Percentiles rank a stretch among this genome's conserved stretches.
Evolutionary conservation across 139 green algal species (phyloP).

Genomic region (Closterium sp.): DNA sequence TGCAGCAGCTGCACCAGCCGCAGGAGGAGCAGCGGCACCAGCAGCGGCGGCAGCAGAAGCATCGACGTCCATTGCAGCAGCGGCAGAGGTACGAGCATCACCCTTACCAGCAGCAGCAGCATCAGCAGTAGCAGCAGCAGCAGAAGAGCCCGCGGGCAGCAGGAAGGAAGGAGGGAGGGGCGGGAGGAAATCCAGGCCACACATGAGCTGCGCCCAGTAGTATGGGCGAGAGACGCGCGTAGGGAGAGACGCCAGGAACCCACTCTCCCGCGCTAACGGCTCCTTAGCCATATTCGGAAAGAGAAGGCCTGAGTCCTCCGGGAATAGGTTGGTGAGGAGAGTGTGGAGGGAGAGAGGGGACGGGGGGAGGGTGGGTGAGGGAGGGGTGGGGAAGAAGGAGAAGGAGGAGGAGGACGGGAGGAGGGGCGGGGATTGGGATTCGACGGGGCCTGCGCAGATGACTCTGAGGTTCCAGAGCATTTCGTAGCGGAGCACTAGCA

Average conservation of each 20-base stretch:
- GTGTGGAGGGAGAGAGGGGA: neutral
- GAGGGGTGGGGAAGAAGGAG: neutral
- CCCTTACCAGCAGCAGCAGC: neutral
- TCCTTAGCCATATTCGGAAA: neutral
- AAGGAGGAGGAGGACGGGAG: neutral
- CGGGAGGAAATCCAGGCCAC: neutral
- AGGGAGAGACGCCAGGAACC: neutral
- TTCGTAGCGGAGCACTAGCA: neutral
- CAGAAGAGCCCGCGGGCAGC: neutral
- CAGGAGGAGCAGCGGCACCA: neutral
- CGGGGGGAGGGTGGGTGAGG: neutral
- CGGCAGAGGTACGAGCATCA: neutral
- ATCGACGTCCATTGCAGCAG: neutral
- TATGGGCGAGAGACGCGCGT: neutral
- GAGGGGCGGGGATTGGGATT: neutral
- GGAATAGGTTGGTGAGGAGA: neutral
- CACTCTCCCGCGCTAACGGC: neutral
- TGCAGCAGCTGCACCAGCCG: neutral
- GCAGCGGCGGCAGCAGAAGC: neutral
- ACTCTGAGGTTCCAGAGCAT: neutral
- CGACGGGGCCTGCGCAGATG: neutral
- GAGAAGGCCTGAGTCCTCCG: neutral
- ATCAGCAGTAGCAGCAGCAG: neutral
- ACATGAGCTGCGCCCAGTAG: neutral
- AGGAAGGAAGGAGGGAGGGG: neutral